Base-by-base conservation (phyloP, 495 filamentous ascomycete genomes). In the Penicillium bovifimosum region DNA sequence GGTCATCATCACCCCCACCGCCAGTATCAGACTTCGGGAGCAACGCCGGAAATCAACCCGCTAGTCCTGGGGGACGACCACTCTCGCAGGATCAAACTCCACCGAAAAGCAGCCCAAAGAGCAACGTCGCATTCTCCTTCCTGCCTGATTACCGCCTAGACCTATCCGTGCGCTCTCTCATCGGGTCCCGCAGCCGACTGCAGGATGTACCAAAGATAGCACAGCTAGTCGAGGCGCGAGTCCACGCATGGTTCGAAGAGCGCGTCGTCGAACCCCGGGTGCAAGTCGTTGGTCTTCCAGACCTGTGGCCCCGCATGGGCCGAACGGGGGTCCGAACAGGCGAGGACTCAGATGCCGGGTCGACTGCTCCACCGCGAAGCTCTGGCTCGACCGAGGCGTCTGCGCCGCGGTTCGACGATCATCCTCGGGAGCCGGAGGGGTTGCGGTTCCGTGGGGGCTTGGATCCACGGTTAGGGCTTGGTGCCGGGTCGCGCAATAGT, bases 171-270 rank as follows among this genome's bases (percentile, higher is more conserved):
- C 84, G 90, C 41, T 93, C 88, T 35, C 81, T 97, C 18, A 84
- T 98, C n/a, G 93, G 93, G 28, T 92, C 87, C 28, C 83, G 95
- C 27, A 90, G 86, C 32, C 76, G 95, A 16, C 73, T 98, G 9
- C 92, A 96, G 66, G 95, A 98, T 71, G 90, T 98, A 10, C 93
- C 93, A 9, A 98, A 98, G 66, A 95, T 98, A 43, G 95, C 95
- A 0, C 91, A 96, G 64, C 78, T 98, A 3, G 86, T 98, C 34
- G 93, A 98, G 69, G 84, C 85, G 5, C 80, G 92, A 7, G 78
- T 98, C 6, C 93, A 97, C 64, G 83, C 86, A 24, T 98, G 93
- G 93, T 96, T 98, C 58, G 93, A 98, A 65, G 93, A 97, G 62
- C 83, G 93, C 28, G 90, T 87, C 48, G 93, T 98, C 2, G 93